These are phyloP conservation scores for Neocucurbitaria cava DNA, from an alignment of 2,329 filamentous ascomycete species.

Conservation along the genomic window DNA sequence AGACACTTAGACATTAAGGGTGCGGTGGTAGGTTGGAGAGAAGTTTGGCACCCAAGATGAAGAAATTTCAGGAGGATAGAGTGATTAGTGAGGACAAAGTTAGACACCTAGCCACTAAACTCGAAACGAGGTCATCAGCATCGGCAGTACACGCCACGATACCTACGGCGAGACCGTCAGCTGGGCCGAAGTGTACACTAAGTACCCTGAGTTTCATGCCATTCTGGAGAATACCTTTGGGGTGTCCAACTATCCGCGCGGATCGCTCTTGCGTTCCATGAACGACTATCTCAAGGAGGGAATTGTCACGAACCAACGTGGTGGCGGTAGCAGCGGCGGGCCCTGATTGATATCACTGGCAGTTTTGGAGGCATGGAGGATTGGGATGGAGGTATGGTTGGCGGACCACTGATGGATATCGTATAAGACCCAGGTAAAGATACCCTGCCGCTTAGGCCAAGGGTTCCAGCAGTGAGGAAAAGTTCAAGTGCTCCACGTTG, in stretches of 20 bases:
- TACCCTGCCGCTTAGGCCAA: neutral
- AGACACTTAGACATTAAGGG: too few species aligned
- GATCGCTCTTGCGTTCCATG: neutral
- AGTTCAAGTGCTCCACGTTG: too few species aligned
- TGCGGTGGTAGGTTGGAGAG: too few species aligned
- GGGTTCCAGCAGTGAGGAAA: neutral
- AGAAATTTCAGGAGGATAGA: too few species aligned
- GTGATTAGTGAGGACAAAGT: too few species aligned
- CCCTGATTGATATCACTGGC: too few species aligned
- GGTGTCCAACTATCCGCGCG: neutral
- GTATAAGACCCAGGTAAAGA: neutral
- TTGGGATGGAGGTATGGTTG: too few species aligned
- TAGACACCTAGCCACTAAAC: conserved; percentile 26
- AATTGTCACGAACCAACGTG: neutral
- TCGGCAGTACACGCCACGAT: neutral
- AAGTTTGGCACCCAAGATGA: too few species aligned
- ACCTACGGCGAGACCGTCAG: neutral
- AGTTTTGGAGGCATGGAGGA: neutral
- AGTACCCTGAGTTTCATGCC: conserved; percentile 6
- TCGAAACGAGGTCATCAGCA: conserved; percentile 5
- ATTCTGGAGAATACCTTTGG: neutral
- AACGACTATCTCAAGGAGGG: conserved; percentile 5
- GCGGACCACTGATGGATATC: neutral
- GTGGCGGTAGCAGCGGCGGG: too few species aligned
- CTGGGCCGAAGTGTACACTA: conserved; percentile 5